Percentiles rank a stretch among this genome's conserved stretches.
These are phyloP conservation scores for Pythium rhizo-oryzae DNA, from an alignment of 352 stramenopile genomes.

Conservation along the genomic window DNA sequence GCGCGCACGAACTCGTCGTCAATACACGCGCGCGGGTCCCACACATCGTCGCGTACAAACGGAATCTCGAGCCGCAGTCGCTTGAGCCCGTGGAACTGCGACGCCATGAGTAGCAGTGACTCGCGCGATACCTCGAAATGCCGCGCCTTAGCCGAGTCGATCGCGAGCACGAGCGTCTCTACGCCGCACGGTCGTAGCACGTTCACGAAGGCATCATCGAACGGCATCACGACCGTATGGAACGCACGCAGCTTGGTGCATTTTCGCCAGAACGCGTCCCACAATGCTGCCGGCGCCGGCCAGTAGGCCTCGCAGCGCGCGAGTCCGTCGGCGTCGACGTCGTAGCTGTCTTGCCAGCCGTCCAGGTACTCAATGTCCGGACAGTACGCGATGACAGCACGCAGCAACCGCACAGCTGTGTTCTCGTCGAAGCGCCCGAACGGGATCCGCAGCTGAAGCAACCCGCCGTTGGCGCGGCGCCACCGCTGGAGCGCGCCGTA, in stretches of 20 bases:
- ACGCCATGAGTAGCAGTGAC: background rate
- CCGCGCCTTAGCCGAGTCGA: slow-evolving; percentile 19
- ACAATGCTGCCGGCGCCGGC: slow-evolving; percentile 4
- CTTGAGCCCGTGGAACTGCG: background rate
- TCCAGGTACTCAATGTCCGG: slow-evolving; percentile 20
- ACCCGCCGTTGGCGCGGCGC: slow-evolving; percentile 14
- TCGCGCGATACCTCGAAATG: slow-evolving; percentile 6
- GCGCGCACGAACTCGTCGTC: slow-evolving; percentile 2
- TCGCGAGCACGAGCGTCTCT: slow-evolving; percentile 12
- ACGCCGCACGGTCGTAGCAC: background rate
- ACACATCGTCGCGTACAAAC: slow-evolving; percentile 8
- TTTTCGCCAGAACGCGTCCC: slow-evolving; percentile 5
- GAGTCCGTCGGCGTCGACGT: slow-evolving; percentile 2
- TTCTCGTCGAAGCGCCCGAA: slow-evolving; percentile 24
- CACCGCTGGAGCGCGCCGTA: slow-evolving; percentile 19
- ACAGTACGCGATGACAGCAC: slow-evolving; percentile 15
- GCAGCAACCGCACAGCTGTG: slow-evolving; percentile 16
- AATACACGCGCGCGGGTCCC: slow-evolving; percentile 1
- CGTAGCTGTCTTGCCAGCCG: slow-evolving; percentile 22
- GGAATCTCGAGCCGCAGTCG: slow-evolving; percentile 8
- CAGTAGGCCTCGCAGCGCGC: slow-evolving; percentile 18
- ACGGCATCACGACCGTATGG: slow-evolving; percentile 20
- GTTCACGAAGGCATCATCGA: slow-evolving; percentile 6
- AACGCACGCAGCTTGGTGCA: slow-evolving; percentile 13
- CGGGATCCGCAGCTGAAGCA: slow-evolving; percentile 18